phyloP scores from a whole-genome alignment of 352 stramenopile species.

The Plasmopara halstedii region DNA sequence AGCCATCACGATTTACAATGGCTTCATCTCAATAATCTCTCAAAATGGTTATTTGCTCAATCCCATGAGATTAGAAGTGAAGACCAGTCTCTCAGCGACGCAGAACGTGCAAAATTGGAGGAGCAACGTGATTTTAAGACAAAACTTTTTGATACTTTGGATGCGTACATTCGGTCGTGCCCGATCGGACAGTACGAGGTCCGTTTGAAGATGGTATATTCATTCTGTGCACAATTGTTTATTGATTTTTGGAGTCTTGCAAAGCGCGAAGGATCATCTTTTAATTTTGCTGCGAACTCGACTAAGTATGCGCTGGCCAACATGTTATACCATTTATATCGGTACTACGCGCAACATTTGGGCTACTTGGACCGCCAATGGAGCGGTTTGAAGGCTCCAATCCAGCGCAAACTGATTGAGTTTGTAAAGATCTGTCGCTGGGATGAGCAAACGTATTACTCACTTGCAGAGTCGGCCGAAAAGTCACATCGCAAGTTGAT shows the following conservation, averaged over 20 bases:
- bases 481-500: conserved; percentile 98
- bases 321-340: conserved; percentile 89
- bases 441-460: conserved; percentile 99
- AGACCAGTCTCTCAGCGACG: conserved; percentile 9
- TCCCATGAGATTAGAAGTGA: conserved; percentile 13
- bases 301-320: conserved; percentile 64
- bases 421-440: conserved; percentile 98
- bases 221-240: conserved; percentile 80
- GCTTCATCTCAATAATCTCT: conserved; percentile 55
- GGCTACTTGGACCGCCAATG: conserved; percentile 73
- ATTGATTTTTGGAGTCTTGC: conserved; percentile 56
- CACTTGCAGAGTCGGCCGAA: conserved; percentile 94
- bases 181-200: conserved; percentile 89
- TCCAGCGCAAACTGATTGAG: conserved; percentile 96
- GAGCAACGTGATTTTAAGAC: conserved; percentile 64
- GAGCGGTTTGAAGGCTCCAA: conserved; percentile 85
- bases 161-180: conserved; percentile 87
- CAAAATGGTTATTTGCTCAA: conserved; percentile 53
- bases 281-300: conserved; percentile 9
- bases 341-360: conserved; percentile 94
- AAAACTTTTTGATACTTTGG: conserved; percentile 84
- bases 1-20: conserved; percentile 37
- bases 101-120: conserved; percentile 13
- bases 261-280: conserved; percentile 3
- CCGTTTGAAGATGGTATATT: conserved; percentile 84